Evolutionary conservation across 202 grass and related monocot genomes (phyloP), one percentile per base, ranked within the genome.

Genomic region (Musa balbisiana): DNA sequence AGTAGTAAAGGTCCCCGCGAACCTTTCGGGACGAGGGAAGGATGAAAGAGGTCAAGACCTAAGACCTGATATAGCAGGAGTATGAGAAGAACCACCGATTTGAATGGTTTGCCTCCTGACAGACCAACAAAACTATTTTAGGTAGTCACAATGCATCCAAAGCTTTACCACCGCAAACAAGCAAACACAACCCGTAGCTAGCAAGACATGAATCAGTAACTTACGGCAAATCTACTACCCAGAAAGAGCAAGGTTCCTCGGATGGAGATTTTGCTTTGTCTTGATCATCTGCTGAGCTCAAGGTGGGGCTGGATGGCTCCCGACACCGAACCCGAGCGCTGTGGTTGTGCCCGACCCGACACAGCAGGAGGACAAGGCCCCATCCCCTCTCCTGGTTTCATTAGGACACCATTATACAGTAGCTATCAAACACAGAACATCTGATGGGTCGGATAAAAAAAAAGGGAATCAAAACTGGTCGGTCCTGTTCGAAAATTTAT

Each of bases 351-450:
- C 76, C 78, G 67, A 43, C 83, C 43, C 27, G 0, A 74, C 67
- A 51, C 25, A 64, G 51, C 33, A 6, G 33, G 84, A 73, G 21
- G 21, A 22, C 21, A 53, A 60, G 83, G 82, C 24, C 82, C 82
- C 54, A 20, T 12, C 22, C 73, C 69, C 0, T 96, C 86, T 89
- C 82, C 68, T 60, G 82, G 88, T 73, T 26, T 64, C 80, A 91
- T 84, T 89, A 76, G 21, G 86, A 87, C 89, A 91, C 33, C 29
- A 69, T n/a, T n/a, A n/a, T 29, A 29, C 27, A 3, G 27, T 43
- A 0, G 3, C 33, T 43, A 43, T 43, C 33, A 43, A 43, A 43
- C 33, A 43, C 1, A 25, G 1, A 25, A 0, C 25, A 25, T 25
- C 23, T 23, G 3, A 3, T 33, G 29, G 3, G 23, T 33, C 29